Conservation (phyloP, 257 asterid species). For the Apocynum venetum region DNA sequence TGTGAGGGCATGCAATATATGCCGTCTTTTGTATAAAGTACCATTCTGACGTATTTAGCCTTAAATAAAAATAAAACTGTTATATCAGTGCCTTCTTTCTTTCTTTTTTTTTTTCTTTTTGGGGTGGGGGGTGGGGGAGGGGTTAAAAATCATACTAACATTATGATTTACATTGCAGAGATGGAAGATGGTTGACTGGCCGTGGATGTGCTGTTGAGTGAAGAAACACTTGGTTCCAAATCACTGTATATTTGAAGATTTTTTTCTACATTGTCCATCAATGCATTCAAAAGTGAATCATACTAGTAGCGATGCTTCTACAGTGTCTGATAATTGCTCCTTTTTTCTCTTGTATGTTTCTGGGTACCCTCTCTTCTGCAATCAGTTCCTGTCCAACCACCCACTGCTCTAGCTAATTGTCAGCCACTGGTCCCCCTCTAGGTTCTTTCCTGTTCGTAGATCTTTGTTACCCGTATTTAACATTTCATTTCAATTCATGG, state of each 20-base stretch:
- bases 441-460: background rate
- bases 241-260: background rate
- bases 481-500: too few relatives aligned
- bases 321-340: background rate
- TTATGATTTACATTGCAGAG: conserved; percentile 20
- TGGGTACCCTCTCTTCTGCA: background rate
- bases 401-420: background rate
- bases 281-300: background rate
- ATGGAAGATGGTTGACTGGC: conserved; percentile 17
- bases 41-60: background rate
- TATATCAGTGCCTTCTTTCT: background rate
- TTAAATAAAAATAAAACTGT: background rate
- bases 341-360: too few relatives aligned
- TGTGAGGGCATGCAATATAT: background rate
- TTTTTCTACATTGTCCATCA: background rate
- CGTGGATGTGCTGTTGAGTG: background rate
- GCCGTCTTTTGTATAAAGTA: background rate
- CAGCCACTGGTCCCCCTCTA: background rate
- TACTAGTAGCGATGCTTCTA: background rate
- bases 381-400: background rate
- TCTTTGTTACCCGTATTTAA: background rate
- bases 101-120: too few relatives aligned
- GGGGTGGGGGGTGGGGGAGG: too few relatives aligned
- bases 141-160: background rate
- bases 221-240: too few relatives aligned